These are phyloP conservation scores for Yarrowia yakushimensis DNA, from an alignment of 805 yeast genomes.

Conservation along the genomic window DNA sequence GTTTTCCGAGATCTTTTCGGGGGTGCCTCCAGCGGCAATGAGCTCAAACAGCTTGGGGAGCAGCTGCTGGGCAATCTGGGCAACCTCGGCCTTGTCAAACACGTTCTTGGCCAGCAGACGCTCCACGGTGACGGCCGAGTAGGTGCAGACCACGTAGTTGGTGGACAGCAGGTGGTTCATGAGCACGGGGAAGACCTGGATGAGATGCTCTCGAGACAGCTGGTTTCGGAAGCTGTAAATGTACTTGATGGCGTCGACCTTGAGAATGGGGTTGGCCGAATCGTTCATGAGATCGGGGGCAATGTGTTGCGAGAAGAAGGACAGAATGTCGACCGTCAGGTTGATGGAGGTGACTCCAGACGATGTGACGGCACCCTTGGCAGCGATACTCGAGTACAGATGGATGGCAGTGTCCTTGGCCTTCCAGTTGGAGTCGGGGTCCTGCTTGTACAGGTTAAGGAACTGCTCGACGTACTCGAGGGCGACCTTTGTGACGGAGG, in stretches of 20 bases:
- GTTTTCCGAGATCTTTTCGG: slow-evolving; percentile 91
- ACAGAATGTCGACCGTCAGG: slow-evolving; percentile 76
- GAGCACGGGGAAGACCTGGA: slow-evolving; percentile 74
- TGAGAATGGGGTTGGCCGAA: slow-evolving; percentile 67
- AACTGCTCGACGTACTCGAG: slow-evolving; percentile 68
- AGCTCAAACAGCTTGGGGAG: slow-evolving; percentile 63
- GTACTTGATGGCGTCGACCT: slow-evolving; percentile 89
- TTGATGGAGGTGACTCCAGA: slow-evolving; percentile 87
- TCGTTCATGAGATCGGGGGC: slow-evolving; percentile 71
- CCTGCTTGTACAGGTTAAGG: slow-evolving; percentile 47
- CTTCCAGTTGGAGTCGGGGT: slow-evolving; percentile 61
- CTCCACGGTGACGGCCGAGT: slow-evolving; percentile 90
- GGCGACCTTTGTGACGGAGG: slow-evolving; percentile 68
- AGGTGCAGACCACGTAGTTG: slow-evolving; percentile 83
- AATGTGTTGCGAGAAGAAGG: slow-evolving; percentile 74
- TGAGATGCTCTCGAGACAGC: slow-evolving; percentile 76
- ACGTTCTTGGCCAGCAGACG: slow-evolving; percentile 69
- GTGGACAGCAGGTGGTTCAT: slow-evolving; percentile 62
- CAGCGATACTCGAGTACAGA: slow-evolving; percentile 82
- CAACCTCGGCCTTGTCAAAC: slow-evolving; percentile 70
- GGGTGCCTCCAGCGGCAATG: slow-evolving; percentile 53
- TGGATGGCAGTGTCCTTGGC: slow-evolving; percentile 83
- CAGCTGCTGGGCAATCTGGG: slow-evolving; percentile 54
- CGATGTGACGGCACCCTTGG: slow-evolving; percentile 82
- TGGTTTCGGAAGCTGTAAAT: slow-evolving; percentile 89